Percentiles rank a stretch among this genome's conserved stretches.
These are phyloP conservation scores for Rhodotorula babjevae DNA, from an alignment of 768 basidiomycete species.

Conservation along the genomic window DNA sequence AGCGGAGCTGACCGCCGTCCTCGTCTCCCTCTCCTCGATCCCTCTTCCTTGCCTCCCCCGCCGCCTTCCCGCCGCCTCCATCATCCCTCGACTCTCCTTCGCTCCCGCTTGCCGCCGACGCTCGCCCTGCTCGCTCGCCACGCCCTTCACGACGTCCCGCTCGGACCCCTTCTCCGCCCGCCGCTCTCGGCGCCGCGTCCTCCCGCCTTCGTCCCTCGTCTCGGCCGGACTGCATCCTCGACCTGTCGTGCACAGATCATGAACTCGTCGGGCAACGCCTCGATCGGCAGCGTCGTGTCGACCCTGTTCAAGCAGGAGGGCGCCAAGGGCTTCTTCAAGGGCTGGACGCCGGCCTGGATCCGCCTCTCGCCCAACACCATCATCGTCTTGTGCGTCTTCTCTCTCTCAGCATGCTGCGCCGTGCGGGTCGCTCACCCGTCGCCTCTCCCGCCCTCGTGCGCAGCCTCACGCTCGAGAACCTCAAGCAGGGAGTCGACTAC, in stretches of 20 bases:
- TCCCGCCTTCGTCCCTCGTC: not conserved
- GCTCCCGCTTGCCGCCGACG: too few species aligned
- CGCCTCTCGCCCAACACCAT: conserved; percentile 40
- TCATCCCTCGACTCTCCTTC: too few species aligned
- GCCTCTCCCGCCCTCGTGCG: too few species aligned
- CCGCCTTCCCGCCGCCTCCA: not conserved
- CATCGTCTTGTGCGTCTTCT: conserved; percentile 33
- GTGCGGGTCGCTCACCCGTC: too few species aligned
- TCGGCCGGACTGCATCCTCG: not conserved
- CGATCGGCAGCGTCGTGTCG: conserved; percentile 23
- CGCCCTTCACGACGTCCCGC: too few species aligned
- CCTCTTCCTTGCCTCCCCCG: too few species aligned
- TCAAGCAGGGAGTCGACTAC: conserved; percentile 28
- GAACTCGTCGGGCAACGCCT: conserved; percentile 31
- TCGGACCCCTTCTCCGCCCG: too few species aligned
- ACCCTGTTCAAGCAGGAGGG: conserved; percentile 41
- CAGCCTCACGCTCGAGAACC: conserved; percentile 35
- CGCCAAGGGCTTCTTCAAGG: conserved; percentile 36
- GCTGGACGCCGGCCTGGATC: conserved; percentile 43
- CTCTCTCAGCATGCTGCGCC: too few species aligned
- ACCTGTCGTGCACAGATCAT: conserved; percentile 33
- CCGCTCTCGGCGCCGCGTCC: not conserved
- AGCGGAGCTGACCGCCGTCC: not conserved
- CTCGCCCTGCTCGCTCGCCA: too few species aligned
- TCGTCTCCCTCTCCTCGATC: too few species aligned